Percentiles rank a stretch among this genome's conserved stretches.
phyloP scores from a whole-genome alignment of 331 rosid genomes.

The Malus hybrid region DNA sequence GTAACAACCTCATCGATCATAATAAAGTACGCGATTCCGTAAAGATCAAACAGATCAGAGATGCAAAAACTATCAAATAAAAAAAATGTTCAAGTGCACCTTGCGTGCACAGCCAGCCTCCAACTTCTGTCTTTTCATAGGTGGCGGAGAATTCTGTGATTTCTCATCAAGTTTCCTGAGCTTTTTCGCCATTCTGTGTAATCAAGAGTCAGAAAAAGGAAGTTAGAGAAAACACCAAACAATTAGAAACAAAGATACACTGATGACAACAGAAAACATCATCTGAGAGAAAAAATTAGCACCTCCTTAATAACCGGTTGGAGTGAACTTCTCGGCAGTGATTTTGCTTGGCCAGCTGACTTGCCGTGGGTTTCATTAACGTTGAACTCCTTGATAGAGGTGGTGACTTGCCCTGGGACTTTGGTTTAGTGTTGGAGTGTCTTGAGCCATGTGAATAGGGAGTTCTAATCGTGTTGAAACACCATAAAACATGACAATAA shows the following conservation, averaged over 20 bases:
- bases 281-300: neutral
- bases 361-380: slow-evolving; percentile 82
- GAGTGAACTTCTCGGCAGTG: slow-evolving; percentile 23
- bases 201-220: slow-evolving; percentile 5
- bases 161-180: slow-evolving; percentile 13
- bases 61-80: neutral
- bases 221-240: neutral
- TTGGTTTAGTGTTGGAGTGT: slow-evolving; percentile 15
- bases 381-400: slow-evolving; percentile 32
- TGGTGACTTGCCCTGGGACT: slow-evolving; percentile 22
- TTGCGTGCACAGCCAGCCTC: slow-evolving; percentile 64
- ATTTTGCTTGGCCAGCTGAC: slow-evolving; percentile 72
- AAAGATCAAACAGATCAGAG: neutral
- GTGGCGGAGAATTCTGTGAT: neutral
- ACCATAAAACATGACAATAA: neutral
- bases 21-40: neutral
- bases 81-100: slow-evolving; percentile 24
- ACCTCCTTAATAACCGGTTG: slow-evolving; percentile 31
- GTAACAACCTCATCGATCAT: no score
- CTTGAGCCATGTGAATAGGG: slow-evolving; percentile 13
- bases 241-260: neutral
- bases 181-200: slow-evolving; percentile 31
- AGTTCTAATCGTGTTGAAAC: slow-evolving; percentile 9
- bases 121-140: slow-evolving; percentile 81
- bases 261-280: neutral